Evolutionary conservation across 495 filamentous ascomycete species (phyloP).

Genomic region (Geoglossum glabrum): DNA sequence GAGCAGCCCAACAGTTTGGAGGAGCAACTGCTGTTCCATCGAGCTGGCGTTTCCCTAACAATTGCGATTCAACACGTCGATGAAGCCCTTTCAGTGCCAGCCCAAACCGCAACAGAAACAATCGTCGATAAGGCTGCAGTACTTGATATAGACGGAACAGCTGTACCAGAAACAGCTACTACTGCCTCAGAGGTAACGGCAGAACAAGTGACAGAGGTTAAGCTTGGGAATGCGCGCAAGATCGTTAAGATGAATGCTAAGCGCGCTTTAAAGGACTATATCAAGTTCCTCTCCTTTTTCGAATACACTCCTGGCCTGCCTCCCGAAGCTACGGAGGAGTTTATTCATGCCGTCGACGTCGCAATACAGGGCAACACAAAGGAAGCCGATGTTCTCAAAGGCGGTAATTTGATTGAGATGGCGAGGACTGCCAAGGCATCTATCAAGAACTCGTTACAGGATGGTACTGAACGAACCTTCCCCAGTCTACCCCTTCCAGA

Average conservation of each 20-base stretch:
- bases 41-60: constrained; percentile 50
- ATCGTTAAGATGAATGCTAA: constrained; percentile 49
- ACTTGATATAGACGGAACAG: constrained; percentile 7
- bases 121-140: constrained; percentile 7
- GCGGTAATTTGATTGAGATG: neutral
- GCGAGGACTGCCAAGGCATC: neutral
- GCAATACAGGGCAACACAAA: constrained; percentile 23
- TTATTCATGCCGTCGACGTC: constrained; percentile 40
- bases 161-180: neutral
- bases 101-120: constrained; percentile 18
- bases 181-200: neutral
- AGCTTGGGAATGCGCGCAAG: constrained; percentile 38
- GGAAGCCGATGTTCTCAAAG: neutral
- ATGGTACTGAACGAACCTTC: constrained; percentile 6
- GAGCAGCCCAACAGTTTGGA: constrained; percentile 56
- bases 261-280: constrained; percentile 49
- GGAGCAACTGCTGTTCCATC: constrained; percentile 53
- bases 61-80: constrained; percentile 46
- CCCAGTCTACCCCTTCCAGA: constrained; percentile 18
- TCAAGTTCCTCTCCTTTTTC: constrained; percentile 44
- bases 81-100: constrained; percentile 20
- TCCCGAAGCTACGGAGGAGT: constrained; percentile 42
- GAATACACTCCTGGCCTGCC: constrained; percentile 56
- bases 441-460: neutral
- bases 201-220: constrained; percentile 21